Conservation (phyloP, 441 rosid genomes). For the Gossypium trilobum region DNA sequence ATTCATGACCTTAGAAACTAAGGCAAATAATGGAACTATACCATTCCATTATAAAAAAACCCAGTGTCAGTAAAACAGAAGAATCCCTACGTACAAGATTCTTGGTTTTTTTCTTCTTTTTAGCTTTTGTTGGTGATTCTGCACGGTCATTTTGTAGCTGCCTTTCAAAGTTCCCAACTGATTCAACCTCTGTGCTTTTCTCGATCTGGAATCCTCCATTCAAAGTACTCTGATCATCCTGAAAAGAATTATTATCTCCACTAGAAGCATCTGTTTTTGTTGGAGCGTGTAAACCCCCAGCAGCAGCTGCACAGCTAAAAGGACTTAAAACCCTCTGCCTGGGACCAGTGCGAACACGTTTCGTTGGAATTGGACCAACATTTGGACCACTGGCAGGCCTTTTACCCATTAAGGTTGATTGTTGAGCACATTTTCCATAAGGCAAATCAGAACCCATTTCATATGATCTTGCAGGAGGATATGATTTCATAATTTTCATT, state of each 20-base stretch:
- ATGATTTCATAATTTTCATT: conserved; percentile 27
- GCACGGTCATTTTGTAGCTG: conserved; percentile 58
- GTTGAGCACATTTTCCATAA: conserved; percentile 44
- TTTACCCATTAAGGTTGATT: conserved; percentile 46
- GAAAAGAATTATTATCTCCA: conserved; percentile 91
- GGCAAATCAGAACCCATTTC: conserved; percentile 54
- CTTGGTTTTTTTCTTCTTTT: conserved; percentile 76
- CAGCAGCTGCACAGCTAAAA: conserved; percentile 46
- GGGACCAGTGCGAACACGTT: conserved; percentile 81
- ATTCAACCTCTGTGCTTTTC: conserved; percentile 80
- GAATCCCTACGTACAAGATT: conserved; percentile 39
- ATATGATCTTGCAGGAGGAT: conserved; percentile 49
- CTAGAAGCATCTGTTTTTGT: conserved; percentile 82
- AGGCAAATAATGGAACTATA: conserved; percentile 8
- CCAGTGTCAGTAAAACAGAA: conserved; percentile 18
- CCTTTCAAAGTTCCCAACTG: conserved; percentile 61
- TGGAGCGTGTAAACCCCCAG: conserved; percentile 43
- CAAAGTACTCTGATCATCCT: conserved; percentile 84
- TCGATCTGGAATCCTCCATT: conserved; percentile 66
- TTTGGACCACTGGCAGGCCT: conserved; percentile 57
- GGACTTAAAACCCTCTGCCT: conserved; percentile 76
- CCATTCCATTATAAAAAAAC: conserved; percentile 8
- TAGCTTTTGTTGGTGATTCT: conserved; percentile 67
- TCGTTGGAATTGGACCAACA: conserved; percentile 69
- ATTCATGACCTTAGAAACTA: conserved; percentile 19